Base-by-base conservation (phyloP, 192 early-diverging fungal species). In the Coemansia sp. region DNA sequence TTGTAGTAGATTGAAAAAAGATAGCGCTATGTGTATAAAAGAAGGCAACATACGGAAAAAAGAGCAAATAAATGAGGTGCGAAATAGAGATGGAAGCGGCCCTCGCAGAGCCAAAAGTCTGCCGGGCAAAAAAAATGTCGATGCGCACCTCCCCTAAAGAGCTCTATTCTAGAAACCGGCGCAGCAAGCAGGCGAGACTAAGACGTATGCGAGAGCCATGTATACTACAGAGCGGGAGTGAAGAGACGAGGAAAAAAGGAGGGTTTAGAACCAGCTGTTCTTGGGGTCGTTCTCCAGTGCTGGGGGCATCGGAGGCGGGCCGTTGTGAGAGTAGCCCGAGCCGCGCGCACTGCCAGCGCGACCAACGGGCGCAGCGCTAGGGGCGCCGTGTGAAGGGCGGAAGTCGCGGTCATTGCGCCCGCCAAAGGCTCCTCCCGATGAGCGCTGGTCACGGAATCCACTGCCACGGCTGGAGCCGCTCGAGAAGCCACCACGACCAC, bases 201-300 rank as follows among this genome's bases (percentile, higher is more conserved):
- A 64, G 50, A 36, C 39, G 70, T 52, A 65, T 65, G 70, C 63
- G 70, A 71, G 70, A 71, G 70, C 70, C 63, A 40, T 58, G 55
- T 74, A 74, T 64, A 57, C 20, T 74, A 74, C 73, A 74, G 50
- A 46, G 61, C 62, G 66, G 47, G 39, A 11, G 31, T 34, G 20
- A 34, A 31, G 60, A 39, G 6, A 24, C 16, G 22, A 12, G 6
- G 50, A 34, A 3, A 20, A 31, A 43, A 60, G 29, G 58, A 62
- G 22, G 18, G 70, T 65, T 88, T 41, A 90, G 86, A 90, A 90
- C 89, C 89, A 90, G 87, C 88, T 89, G 79, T 85, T 84, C 66
- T 78, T 79, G 43, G 75, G 68, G 61, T 82, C 83, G 83, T 65
- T 72, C n/a, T 75, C 80, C 65, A 83, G 65, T 31, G 64, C 63